Base-by-base conservation (phyloP, 768 basidiomycete genomes). In the Boletus rex-veris region DNA sequence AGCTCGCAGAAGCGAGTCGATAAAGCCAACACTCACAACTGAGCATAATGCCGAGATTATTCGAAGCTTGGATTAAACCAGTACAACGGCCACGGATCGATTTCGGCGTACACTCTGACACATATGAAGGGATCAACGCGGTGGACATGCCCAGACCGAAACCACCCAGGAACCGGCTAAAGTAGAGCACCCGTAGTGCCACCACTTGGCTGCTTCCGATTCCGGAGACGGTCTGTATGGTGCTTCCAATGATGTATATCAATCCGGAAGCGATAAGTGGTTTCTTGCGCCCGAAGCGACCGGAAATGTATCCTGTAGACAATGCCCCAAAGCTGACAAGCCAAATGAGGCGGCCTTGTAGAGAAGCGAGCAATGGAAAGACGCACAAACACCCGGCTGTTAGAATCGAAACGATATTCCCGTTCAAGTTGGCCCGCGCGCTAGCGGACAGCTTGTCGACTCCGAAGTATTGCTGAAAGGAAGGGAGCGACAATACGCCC, bases 121-220 rank as follows among this genome's bases (percentile, higher is more conserved):
- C 72, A 44, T 81, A 82, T 0, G 77, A 71, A 12, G 80, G 80
- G 6, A 79, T 74, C 2, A 81, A 64, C 5, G 79, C 77, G 2
- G 76, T 74, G 7, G 77, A 72, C 74, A 79, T 77, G 14, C 83
- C 82, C 28, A 85, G 75, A 7, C 85, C 84, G 47, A 85, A 71
- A 18, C 86, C 85, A 7, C 79, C 76, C 0, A 87, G 51, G 66
- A 85, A 86, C 5, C 82, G 75, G 48, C 77, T 71, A 58, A 76
- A 76, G 57, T 75, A 79, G 36, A 79, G 69, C 7, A 77, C 71
- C 9, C 62, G 62, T 10, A 77, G 61, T 12, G 65, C 75, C 3
- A 73, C 70, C 6, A 28, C 47, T 50, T 59, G 66, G 40, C 62
- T 71, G 55, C 66, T 74, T 16, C 77, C 75, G 1, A 80, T 54